Evolutionary conservation across 169 alveolate species (phyloP).

Genomic region (Plasmodium gonderi): DNA sequence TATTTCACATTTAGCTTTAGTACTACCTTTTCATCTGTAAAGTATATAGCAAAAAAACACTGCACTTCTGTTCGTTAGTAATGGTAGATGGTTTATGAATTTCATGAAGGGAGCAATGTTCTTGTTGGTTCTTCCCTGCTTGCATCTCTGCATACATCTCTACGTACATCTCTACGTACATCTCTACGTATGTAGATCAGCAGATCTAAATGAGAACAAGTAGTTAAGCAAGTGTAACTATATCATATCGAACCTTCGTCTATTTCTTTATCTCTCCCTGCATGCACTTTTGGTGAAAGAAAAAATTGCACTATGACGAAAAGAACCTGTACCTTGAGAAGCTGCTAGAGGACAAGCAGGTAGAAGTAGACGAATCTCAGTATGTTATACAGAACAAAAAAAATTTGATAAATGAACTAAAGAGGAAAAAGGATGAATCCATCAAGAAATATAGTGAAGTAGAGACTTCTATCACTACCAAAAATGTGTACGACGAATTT

Average conservation of each 20-base stretch:
- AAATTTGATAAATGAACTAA: constrained; percentile 15
- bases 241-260: not conserved
- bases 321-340: constrained; percentile 25
- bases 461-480: constrained; percentile 16
- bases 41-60: too few relatives aligned
- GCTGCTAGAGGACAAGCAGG: constrained; percentile 16
- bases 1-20: too few relatives aligned
- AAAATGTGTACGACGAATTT: constrained; percentile 35
- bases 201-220: not conserved
- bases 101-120: too few relatives aligned
- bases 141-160: too few relatives aligned
- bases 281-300: not conserved
- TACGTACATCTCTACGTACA: not conserved
- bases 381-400: constrained; percentile 14
- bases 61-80: too few relatives aligned
- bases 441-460: constrained; percentile 24
- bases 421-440: constrained; percentile 59
- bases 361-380: constrained; percentile 11
- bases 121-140: too few relatives aligned
- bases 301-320: constrained; percentile 65
- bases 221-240: not conserved
- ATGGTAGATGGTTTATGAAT: too few relatives aligned
- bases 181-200: too few relatives aligned
- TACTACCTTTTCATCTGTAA: too few relatives aligned
- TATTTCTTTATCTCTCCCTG: not conserved